phyloP scores from a whole-genome alignment of 2,329 filamentous ascomycete species.

The Colletotrichum cordylinicola region DNA sequence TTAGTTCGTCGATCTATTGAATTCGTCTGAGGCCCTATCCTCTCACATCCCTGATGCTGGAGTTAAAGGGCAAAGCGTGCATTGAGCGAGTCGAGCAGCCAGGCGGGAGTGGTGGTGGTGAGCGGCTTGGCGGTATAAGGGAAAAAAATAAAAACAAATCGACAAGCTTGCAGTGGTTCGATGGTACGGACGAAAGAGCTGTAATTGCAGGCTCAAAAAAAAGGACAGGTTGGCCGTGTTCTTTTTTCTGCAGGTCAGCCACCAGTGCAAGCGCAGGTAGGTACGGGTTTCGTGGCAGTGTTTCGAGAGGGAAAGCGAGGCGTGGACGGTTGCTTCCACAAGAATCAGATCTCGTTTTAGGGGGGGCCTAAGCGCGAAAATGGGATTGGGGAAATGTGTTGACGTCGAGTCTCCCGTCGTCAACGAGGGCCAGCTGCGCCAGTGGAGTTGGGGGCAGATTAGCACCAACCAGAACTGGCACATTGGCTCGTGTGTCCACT shows the following conservation, averaged over 20 bases:
- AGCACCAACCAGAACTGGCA: neutral
- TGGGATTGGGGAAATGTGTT: constrained; percentile 6
- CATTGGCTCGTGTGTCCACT: neutral
- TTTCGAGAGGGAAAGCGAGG: constrained; percentile 1
- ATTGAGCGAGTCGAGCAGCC: neutral
- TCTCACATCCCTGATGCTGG: constrained; percentile 19
- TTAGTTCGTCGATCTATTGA: constrained; percentile 16
- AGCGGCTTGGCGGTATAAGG: neutral
- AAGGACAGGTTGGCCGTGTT: constrained; percentile 7
- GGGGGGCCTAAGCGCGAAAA: constrained; percentile 6
- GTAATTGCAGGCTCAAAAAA: constrained; percentile 1
- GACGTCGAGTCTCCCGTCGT: neutral
- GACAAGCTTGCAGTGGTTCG: neutral
- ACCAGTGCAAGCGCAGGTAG: neutral
- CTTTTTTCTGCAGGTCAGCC: neutral
- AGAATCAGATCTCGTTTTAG: constrained; percentile 11
- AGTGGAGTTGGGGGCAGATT: neutral
- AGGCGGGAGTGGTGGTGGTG: neutral
- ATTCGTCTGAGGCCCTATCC: neutral
- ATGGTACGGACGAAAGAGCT: neutral
- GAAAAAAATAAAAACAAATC: neutral
- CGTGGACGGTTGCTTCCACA: neutral
- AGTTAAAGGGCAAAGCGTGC: constrained; percentile 4
- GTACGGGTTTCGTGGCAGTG: constrained; percentile 1
- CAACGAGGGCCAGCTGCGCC: neutral